A percentile compares a stretch with the other conserved stretches of the same genome.
Evolutionary conservation across 2,329 filamentous ascomycete species (phyloP).

Genomic region (Paecilomyces niveus): DNA sequence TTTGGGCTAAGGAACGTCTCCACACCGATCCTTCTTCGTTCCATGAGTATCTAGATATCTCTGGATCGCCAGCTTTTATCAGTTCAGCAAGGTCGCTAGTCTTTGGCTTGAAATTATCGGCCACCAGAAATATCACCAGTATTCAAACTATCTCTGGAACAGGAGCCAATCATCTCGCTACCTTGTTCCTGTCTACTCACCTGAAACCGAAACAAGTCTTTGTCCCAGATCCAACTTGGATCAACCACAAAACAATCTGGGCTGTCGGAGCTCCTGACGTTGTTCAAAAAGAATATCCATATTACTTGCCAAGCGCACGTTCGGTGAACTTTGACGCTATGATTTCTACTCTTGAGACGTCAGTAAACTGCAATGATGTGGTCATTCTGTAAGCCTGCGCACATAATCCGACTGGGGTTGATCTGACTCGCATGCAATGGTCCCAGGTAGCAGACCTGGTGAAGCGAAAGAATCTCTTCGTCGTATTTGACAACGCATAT

Average conservation of each 20-base stretch:
- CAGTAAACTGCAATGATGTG: slow-evolving; percentile 68
- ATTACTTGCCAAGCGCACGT: slow-evolving; percentile 59
- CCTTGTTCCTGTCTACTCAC: slow-evolving; percentile 77
- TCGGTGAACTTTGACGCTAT: slow-evolving; percentile 32
- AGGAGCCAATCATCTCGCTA: slow-evolving; percentile 80
- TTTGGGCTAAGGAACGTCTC: background rate
- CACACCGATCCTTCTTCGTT: background rate
- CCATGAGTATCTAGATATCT: background rate
- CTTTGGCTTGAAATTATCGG: background rate
- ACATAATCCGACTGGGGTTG: slow-evolving; percentile 92
- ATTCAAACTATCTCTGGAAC: slow-evolving; percentile 91
- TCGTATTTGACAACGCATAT: slow-evolving; percentile 90
- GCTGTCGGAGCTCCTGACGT: slow-evolving; percentile 43
- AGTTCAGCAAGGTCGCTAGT: background rate
- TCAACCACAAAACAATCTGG: slow-evolving; percentile 92
- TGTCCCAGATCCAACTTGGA: slow-evolving; percentile 86
- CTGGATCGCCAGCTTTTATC: background rate
- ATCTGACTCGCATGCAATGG: slow-evolving; percentile 81
- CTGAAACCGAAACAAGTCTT: slow-evolving; percentile 64
- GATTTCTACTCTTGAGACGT: slow-evolving; percentile 74
- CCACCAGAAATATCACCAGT: slow-evolving; percentile 45
- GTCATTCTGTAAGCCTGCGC: slow-evolving; percentile 86
- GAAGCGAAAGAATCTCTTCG: slow-evolving; percentile 67
- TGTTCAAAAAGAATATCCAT: slow-evolving; percentile 57
- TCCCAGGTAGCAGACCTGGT: slow-evolving; percentile 67